These are phyloP conservation scores for Zygosaccharomyces sapae DNA, from an alignment of 1,139 yeast genomes.

Conservation along the genomic window DNA sequence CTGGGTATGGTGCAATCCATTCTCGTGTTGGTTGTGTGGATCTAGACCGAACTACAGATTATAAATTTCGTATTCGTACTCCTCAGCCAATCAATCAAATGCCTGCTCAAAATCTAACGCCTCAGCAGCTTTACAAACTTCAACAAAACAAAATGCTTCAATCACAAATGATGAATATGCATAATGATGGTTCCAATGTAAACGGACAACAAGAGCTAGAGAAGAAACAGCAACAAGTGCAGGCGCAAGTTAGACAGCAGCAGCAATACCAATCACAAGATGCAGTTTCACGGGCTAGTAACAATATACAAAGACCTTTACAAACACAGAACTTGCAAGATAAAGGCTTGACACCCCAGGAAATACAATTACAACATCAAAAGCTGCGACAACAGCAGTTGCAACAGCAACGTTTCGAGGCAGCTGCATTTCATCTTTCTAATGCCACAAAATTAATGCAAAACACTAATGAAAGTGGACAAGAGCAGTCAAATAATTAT, in stretches of 20 bases:
- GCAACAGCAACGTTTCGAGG: conserved; percentile 33
- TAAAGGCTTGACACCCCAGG: conserved; percentile 34
- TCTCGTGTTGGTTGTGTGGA: conserved; percentile 74
- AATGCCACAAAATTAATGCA: conserved; percentile 32
- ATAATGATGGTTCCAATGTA: conserved; percentile 33
- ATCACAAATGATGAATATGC: conserved; percentile 34
- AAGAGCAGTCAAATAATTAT: conserved; percentile 11
- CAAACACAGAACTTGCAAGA: conserved; percentile 42
- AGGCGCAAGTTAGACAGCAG: conserved; percentile 11
- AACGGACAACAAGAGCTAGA: conserved; percentile 26
- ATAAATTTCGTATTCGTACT: conserved; percentile 60
- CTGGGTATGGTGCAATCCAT: conserved; percentile 57
- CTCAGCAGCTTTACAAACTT: conserved; percentile 42
- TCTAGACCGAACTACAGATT: conserved; percentile 55
- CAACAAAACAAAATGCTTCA: conserved; percentile 39
- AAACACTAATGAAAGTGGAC: conserved; percentile 15
- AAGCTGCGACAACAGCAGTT: conserved; percentile 39
- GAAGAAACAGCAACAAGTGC: conserved; percentile 12
- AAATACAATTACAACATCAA: conserved; percentile 38
- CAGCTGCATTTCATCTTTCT: conserved; percentile 32
- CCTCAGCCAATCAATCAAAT: conserved; percentile 43
- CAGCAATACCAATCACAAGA: conserved; percentile 12
- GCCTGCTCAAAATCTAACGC: conserved; percentile 38
- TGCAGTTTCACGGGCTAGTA: conserved; percentile 4
- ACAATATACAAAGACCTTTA: conserved; percentile 39